Percentiles rank a stretch among this genome's conserved stretches.
phyloP scores from a whole-genome alignment of 2,329 filamentous ascomycete genomes.

The Microcyclospora tardicrescens region DNA sequence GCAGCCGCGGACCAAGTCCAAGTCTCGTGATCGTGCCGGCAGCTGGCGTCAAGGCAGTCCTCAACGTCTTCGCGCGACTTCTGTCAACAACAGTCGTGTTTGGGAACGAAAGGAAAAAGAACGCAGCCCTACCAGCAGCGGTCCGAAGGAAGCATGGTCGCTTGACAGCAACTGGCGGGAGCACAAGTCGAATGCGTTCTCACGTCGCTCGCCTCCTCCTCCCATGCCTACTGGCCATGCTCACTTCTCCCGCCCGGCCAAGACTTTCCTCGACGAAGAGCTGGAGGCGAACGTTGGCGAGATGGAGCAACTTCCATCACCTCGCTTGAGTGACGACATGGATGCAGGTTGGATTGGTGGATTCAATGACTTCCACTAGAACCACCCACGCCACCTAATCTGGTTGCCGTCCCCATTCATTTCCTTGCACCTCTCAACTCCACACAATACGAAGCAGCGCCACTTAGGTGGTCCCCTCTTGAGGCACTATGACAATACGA shows the following conservation, averaged over 20 bases:
- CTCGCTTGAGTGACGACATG: not conserved
- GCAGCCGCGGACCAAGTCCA: slow-evolving; percentile 3
- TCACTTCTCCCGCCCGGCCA: not conserved
- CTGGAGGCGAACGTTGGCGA: not conserved
- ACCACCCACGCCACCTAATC: too few species aligned
- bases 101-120: slow-evolving; percentile 19
- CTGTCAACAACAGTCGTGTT: slow-evolving; percentile 25
- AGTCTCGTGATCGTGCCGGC: slow-evolving; percentile 17
- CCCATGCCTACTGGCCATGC: not conserved
- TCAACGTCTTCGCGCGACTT: slow-evolving; percentile 19
- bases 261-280: not conserved
- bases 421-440: too few species aligned
- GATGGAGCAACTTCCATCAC: not conserved
- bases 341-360: not conserved
- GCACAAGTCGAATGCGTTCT: slow-evolving; percentile 20
- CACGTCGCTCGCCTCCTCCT: not conserved
- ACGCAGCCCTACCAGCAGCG: slow-evolving; percentile 7
- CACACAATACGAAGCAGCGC: too few species aligned
- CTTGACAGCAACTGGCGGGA: slow-evolving; percentile 38
- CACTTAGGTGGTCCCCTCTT: too few species aligned
- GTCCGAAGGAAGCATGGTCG: slow-evolving; percentile 25
- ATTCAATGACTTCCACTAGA: not conserved
- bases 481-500: too few species aligned
- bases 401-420: too few species aligned
- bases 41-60: slow-evolving; percentile 21